phyloP scores from a whole-genome alignment of 306 rosid genomes.

The Pueraria montana region DNA sequence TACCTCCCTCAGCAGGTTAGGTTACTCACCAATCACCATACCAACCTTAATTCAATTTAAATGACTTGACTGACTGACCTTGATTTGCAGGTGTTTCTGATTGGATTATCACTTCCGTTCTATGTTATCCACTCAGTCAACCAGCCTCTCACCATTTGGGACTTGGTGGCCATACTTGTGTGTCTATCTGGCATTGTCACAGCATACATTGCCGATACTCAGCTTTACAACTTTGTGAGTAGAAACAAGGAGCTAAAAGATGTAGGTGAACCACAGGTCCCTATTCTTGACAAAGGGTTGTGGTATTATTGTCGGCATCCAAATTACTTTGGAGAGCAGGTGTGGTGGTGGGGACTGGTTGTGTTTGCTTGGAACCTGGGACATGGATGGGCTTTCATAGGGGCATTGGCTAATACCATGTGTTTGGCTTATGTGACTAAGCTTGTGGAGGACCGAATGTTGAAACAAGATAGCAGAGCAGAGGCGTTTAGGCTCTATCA shows the following conservation, averaged over 20 bases:
- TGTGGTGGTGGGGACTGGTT: conserved; percentile 98
- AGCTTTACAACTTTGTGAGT: conserved; percentile 71
- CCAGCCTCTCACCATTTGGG: conserved; percentile 68
- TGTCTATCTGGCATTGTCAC: conserved; percentile 66
- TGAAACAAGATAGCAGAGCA: conserved; percentile 71
- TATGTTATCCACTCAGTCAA: conserved; percentile 68
- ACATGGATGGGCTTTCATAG: conserved; percentile 72
- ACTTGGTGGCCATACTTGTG: conserved; percentile 60
- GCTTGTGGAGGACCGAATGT: conserved; percentile 85
- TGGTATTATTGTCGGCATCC: conserved; percentile 91
- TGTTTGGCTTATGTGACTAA: conserved; percentile 88
- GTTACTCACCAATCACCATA: too few species aligned
- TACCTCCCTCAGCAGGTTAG: conserved; percentile 91
- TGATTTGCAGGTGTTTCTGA: conserved; percentile 80
- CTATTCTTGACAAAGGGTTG: conserved; percentile 70
- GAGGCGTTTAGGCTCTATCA: conserved; percentile 82
- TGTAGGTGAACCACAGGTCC: conserved; percentile 53
- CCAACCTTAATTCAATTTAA: too few species aligned
- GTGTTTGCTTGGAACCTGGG: conserved; percentile 82
- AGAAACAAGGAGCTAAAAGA: conserved; percentile 59
- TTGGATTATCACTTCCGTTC: conserved; percentile 79
- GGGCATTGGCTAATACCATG: conserved; percentile 68
- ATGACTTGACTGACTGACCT: too few species aligned
- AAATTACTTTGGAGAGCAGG: conserved; percentile 90
- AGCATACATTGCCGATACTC: conserved; percentile 84